Base-by-base conservation (phyloP, 208 protist species). In the Polymyxa betae region DNA sequence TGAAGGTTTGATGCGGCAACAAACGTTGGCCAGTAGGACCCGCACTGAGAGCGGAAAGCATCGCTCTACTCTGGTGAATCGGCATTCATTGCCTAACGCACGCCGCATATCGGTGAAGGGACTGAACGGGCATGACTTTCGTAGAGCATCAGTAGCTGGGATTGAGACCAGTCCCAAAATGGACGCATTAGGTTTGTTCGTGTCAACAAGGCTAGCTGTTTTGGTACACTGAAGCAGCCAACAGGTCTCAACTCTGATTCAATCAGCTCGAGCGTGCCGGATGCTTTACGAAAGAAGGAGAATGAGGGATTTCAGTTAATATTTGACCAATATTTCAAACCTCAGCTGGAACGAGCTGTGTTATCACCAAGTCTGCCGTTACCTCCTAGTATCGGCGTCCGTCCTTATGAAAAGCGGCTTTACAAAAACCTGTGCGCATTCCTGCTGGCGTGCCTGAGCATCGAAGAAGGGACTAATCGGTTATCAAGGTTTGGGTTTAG, bases 401-500 rank as follows among this genome's bases (percentile, higher is more conserved):
- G 5, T 5, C 72, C 72, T 43, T 43, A 5, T 5, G 72, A 82
- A 43, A 82, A 82, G 35, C 5, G 72, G 12, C n/a, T 82, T 20
- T 82, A 82, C 72, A 82, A 82, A 43, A 82, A 82, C n/a, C 72
- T 82, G 5, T 82, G 72, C n/a, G 72, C 72, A 43, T 82, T 82
- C 35, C 72, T 82, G 35, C 35, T 45, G 5, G 72, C 72, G 10
- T 82, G 16, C 16, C 5, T 82, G 72, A n/a, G 35, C n/a, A 82
- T 16, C 5, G 72, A 82, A 35, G 72, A 82, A 82, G 72, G 35
- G 5, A n/a, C 12, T 60, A 60, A 24, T 60, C 5, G 49, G 49
- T 60, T 60, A 29, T 5, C 24, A 60, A 29, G 24, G 24, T 24
- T 29, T 60, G 12, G 49, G 5, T 60, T 29, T 29, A 60, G 24